Conservation (phyloP, 208 protist species). For the Leishmania lainsoni region DNA sequence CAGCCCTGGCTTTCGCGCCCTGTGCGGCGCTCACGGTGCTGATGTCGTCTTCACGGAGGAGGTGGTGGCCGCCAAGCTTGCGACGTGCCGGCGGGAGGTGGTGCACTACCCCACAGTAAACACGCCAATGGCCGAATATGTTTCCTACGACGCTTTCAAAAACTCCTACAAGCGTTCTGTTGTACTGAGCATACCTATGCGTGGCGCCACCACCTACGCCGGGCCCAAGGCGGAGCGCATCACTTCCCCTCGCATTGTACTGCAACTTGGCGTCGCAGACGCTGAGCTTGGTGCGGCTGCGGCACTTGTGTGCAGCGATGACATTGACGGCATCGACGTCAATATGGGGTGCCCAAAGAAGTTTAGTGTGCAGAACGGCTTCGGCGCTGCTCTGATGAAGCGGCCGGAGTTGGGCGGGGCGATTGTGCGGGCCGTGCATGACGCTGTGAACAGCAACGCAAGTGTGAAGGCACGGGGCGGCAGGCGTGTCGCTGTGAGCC, state of each 20-base stretch:
- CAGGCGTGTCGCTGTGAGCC: slow-evolving; percentile 60
- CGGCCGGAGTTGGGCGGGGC: slow-evolving; percentile 51
- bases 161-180: slow-evolving; percentile 70
- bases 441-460: slow-evolving; percentile 35
- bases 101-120: slow-evolving; percentile 49
- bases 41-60: slow-evolving; percentile 98
- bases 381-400: slow-evolving; percentile 96
- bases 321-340: slow-evolving; percentile 97
- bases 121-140: slow-evolving; percentile 80
- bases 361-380: slow-evolving; percentile 96
- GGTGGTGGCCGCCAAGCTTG: slow-evolving; percentile 94
- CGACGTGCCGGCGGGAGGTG: slow-evolving; percentile 58
- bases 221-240: neutral
- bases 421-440: slow-evolving; percentile 71
- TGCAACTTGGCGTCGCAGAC: slow-evolving; percentile 94
- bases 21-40: slow-evolving; percentile 92
- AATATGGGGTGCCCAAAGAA: slow-evolving; percentile 99
- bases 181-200: slow-evolving; percentile 39
- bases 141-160: slow-evolving; percentile 83
- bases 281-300: slow-evolving; percentile 75
- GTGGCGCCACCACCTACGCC: neutral
- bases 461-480: slow-evolving; percentile 23
- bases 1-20: slow-evolving; percentile 91
- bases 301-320: slow-evolving; percentile 80
- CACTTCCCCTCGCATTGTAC: slow-evolving; percentile 58